phyloP scores from a whole-genome alignment of 257 asterid species.

The Buddleja alternifolia region DNA sequence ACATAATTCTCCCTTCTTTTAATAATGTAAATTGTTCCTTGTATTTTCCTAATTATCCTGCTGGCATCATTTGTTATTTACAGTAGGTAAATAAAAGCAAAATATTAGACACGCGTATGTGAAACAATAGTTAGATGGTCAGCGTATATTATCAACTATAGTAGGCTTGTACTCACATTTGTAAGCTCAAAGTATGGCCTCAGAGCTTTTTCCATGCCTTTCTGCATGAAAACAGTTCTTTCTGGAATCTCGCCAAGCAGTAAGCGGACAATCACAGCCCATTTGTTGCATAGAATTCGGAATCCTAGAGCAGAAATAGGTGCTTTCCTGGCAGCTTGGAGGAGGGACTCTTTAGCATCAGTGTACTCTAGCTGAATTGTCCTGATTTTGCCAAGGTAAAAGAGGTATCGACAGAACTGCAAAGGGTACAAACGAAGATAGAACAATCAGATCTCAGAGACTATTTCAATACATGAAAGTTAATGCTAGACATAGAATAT shows the following conservation, averaged over 20 bases:
- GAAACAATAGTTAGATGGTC: neutral
- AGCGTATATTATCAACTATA: neutral
- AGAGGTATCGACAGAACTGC: slow-evolving; percentile 90
- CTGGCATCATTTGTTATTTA: neutral
- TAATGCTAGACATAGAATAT: neutral
- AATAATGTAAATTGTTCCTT: neutral
- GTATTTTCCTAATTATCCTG: slow-evolving; percentile 2
- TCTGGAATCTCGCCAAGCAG: slow-evolving; percentile 97
- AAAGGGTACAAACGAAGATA: slow-evolving; percentile 19
- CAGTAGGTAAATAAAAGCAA: neutral
- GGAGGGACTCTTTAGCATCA: slow-evolving; percentile 94
- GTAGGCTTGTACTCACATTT: slow-evolving; percentile 61
- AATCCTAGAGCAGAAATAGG: slow-evolving; percentile 89
- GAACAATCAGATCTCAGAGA: slow-evolving; percentile 18
- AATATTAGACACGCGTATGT: neutral
- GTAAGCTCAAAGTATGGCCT: slow-evolving; percentile 96
- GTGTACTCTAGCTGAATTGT: slow-evolving; percentile 95
- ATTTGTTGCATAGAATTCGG: slow-evolving; percentile 82
- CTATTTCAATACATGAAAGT: neutral
- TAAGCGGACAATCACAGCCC: slow-evolving; percentile 93
- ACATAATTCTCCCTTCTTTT: too few species aligned
- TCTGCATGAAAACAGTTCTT: slow-evolving; percentile 93
- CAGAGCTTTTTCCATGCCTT: slow-evolving; percentile 90
- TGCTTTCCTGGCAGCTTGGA: slow-evolving; percentile 96
- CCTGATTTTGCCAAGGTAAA: slow-evolving; percentile 93